These are phyloP conservation scores for Pestalotiopsis sp. DNA, from an alignment of 2,329 filamentous ascomycete genomes.

Conservation along the genomic window DNA sequence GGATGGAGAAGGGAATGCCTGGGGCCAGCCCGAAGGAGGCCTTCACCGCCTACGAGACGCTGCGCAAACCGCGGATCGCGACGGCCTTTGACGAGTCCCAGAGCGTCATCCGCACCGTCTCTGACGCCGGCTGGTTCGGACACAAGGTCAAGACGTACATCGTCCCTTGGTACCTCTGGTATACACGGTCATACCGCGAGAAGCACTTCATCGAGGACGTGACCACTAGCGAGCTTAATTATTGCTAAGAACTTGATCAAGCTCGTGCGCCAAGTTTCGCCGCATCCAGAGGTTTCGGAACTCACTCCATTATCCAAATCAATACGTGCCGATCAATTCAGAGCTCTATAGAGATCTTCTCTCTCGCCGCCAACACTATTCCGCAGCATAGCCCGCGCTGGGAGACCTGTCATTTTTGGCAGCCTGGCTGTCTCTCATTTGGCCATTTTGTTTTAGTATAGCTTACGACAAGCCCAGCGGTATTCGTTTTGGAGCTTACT, in stretches of 20 bases:
- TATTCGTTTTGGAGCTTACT: too few species aligned
- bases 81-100: slow-evolving; percentile 13
- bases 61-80: slow-evolving; percentile 15
- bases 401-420: too few species aligned
- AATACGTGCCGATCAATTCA: too few species aligned
- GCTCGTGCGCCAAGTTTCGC: neutral
- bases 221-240: slow-evolving; percentile 1
- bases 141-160: slow-evolving; percentile 13
- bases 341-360: too few species aligned
- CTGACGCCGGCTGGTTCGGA: slow-evolving; percentile 14
- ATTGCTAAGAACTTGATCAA: neutral
- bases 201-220: slow-evolving; percentile 14
- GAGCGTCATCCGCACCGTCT: slow-evolving; percentile 7
- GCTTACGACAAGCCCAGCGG: too few species aligned
- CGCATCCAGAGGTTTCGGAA: too few species aligned
- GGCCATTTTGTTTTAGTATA: too few species aligned
- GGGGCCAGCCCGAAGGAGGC: slow-evolving; percentile 9
- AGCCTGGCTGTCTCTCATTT: too few species aligned
- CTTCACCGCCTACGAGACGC: slow-evolving; percentile 7
- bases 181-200: slow-evolving; percentile 7
- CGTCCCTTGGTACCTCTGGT: slow-evolving; percentile 15
- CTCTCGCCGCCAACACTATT: too few species aligned
- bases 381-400: too few species aligned
- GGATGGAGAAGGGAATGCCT: slow-evolving; percentile 13
- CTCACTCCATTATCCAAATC: too few species aligned